Evolutionary conservation across 805 yeast genomes (phyloP).

Genomic region (Saccharomyces eubayanus): DNA sequence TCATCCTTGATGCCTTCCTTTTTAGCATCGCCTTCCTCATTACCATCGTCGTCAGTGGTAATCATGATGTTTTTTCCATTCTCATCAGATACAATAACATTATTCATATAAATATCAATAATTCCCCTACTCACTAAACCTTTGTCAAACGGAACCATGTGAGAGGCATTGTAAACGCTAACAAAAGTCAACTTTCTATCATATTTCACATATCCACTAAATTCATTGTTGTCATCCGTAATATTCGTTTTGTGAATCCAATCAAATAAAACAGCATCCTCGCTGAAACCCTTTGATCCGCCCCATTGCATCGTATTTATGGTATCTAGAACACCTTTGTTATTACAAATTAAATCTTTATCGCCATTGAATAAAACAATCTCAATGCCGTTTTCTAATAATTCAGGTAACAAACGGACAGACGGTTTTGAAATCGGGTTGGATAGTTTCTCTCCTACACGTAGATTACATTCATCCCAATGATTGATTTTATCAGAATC

Average conservation of each 20-base stretch:
- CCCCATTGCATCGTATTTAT: conserved; percentile 59
- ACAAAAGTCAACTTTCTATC: conserved; percentile 73
- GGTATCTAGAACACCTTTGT: conserved; percentile 61
- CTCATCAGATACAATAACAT: conserved; percentile 46
- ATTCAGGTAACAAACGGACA: conserved; percentile 53
- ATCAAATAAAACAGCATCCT: conserved; percentile 19
- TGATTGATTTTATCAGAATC: conserved; percentile 25
- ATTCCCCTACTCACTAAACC: conserved; percentile 64
- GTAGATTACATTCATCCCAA: conserved; percentile 76
- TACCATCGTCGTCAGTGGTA: conserved; percentile 36
- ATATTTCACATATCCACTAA: conserved; percentile 39
- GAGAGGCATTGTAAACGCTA: conserved; percentile 68
- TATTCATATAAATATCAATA: conserved; percentile 44
- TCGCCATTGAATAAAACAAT: conserved; percentile 79
- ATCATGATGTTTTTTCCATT: conserved; percentile 41
- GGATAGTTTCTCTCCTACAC: conserved; percentile 45
- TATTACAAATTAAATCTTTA: conserved; percentile 82
- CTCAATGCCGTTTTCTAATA: conserved; percentile 49
- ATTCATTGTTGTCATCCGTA: conserved; percentile 27
- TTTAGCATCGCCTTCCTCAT: conserved; percentile 32
- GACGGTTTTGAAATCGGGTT: conserved; percentile 53
- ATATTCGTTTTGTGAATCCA: conserved; percentile 35
- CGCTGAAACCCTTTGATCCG: conserved; percentile 36
- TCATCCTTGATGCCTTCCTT: conserved; percentile 61
- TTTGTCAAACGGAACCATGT: conserved; percentile 87